Conservation (phyloP, 2,329 filamentous ascomycete species). For the Fusarium ambrosium region DNA sequence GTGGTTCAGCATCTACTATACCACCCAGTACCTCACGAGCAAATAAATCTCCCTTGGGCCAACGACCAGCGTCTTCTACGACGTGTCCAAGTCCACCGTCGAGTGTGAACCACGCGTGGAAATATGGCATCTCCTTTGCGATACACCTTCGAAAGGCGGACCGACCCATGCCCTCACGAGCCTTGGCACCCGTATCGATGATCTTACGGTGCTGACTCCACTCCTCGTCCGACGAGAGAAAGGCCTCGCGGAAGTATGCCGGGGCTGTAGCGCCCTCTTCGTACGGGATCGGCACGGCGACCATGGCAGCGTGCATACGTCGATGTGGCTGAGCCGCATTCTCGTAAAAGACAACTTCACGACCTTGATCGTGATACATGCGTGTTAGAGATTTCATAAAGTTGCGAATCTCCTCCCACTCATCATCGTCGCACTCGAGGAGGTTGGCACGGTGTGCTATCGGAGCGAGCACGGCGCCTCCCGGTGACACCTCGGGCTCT, state of each 20-base stretch:
- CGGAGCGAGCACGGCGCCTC: constrained; percentile 89
- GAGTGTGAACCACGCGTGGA: constrained; percentile 94
- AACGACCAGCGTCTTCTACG: constrained; percentile 85
- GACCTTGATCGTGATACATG: constrained; percentile 93
- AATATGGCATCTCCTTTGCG: constrained; percentile 98
- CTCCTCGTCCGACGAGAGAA: constrained; percentile 88
- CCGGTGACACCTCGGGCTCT: constrained; percentile 86
- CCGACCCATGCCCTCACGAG: constrained; percentile 77
- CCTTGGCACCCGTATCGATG: constrained; percentile 83
- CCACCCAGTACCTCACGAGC: constrained; percentile 92
- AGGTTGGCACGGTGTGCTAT: constrained; percentile 89
- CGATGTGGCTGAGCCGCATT: constrained; percentile 88
- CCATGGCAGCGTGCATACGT: constrained; percentile 86
- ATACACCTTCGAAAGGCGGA: constrained; percentile 85
- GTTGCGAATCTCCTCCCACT: constrained; percentile 99
- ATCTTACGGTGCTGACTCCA: constrained; percentile 97
- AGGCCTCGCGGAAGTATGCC: constrained; percentile 95
- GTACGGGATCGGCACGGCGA: constrained; percentile 89
- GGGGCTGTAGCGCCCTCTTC: constrained; percentile 92
- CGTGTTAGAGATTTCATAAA: constrained; percentile 98
- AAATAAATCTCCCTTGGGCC: constrained; percentile 94
- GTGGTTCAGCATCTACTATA: constrained; percentile 86
- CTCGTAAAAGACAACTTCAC: constrained; percentile 96
- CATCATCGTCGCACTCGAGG: constrained; percentile 97
- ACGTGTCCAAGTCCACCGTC: constrained; percentile 94